Evolutionary conservation across 73 alveolate genomes (phyloP), one percentile per base, ranked within the genome.

Genomic region (Paraurostyla sp.): DNA sequence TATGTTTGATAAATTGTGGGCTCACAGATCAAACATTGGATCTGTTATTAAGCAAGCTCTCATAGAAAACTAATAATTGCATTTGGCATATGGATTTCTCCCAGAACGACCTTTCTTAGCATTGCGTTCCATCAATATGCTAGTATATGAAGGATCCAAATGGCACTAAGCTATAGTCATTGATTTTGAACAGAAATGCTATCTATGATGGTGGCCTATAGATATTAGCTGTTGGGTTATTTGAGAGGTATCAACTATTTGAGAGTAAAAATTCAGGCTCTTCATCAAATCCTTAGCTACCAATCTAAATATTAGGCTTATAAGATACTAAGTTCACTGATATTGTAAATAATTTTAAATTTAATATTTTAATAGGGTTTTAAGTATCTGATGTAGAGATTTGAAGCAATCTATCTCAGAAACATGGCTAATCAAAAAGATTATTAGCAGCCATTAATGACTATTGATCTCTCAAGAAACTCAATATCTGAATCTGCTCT

Each of bases 311-410:
- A 0, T 36, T 78, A 51, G 89, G 89, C 16, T 3, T 78, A 6
- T 36, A 60, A 4, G 78, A 78, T 36, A 78, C 89, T 29, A 78
- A 78, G 42, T 78, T 78, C 32, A 51, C 89, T 16, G 89, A 78
- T 54, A 50, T 27, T 54, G 85, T 62, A 62, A 62, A 13, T 36
- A 7, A 32, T 62, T 9, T 23, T 11, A 7, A 27, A 9, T 33
- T 15, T 7, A 16, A 15, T 25, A 52, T 13, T 6, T 16, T 32
- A 16, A 15, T 62, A 62, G 80, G 86, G 89, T 11, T 78, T 78
- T 22, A 78, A 78, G 40, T 54, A 51, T 25, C 50, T 78, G 29
- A 20, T 78, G 59, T 38, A 49, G 40, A 25, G 89, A 50, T 52
- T 78, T 20, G 89, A 78, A 35, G 78, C 76, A 2, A 18, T 78